phyloP scores from a whole-genome alignment of 306 rosid species.

The Elaeagnus macrophylla region DNA sequence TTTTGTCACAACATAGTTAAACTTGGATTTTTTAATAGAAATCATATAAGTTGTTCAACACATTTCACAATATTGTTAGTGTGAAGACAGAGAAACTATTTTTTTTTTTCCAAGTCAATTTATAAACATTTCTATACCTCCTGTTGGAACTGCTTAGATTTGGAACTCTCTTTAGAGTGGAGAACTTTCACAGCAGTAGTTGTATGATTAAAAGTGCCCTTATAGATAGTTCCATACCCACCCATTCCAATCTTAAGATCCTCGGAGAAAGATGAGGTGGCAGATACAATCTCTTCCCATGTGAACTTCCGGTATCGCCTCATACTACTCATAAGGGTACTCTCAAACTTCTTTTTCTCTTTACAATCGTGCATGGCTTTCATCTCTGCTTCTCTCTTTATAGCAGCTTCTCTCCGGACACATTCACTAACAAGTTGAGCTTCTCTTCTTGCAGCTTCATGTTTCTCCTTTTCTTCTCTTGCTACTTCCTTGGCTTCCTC shows the following conservation, averaged over 20 bases:
- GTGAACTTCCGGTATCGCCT: constrained; percentile 46
- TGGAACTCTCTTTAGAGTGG: constrained; percentile 39
- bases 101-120: constrained; percentile 1
- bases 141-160: constrained; percentile 60
- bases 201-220: constrained; percentile 78
- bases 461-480: constrained; percentile 46
- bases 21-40: no score
- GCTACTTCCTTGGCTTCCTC: constrained; percentile 44
- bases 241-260: constrained; percentile 81
- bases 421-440: constrained; percentile 44
- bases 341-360: constrained; percentile 65
- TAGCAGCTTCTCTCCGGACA: constrained; percentile 59
- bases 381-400: constrained; percentile 59
- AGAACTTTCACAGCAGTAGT: constrained; percentile 86
- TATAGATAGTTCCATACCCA: constrained; percentile 70
- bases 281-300: constrained; percentile 81
- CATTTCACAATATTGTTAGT: background rate
- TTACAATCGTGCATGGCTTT: constrained; percentile 46
- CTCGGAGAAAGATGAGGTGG: constrained; percentile 83
- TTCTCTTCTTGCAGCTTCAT: constrained; percentile 53
- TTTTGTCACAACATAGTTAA: no score
- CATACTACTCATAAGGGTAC: constrained; percentile 48
- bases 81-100: constrained; percentile 4
- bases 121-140: constrained; percentile 47
- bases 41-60: background rate